Evolutionary conservation across 2,329 filamentous ascomycete genomes (phyloP), one percentile per base, ranked within the genome.

Genomic region (Cladosporium velox): DNA sequence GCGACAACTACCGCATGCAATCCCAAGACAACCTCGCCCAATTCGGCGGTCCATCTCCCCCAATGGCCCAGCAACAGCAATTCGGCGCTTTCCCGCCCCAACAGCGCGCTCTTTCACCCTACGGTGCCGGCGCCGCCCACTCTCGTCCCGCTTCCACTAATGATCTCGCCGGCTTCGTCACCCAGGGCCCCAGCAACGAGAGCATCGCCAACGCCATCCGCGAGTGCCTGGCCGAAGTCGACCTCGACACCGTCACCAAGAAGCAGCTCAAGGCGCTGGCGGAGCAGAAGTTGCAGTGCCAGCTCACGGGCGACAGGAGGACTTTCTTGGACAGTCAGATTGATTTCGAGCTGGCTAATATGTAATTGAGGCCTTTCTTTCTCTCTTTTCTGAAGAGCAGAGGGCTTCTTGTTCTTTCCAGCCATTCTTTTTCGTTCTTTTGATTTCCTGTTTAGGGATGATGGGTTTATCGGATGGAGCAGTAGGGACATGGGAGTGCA

Each of bases 181-280:
- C 79, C 55, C 82, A 82, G 28, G 92, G 91, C 0, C 91, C 92
- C 0, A 91, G 90, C 70, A 93, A 98, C 73, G 83, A 82, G 55
- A 86, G 88, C 67, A 97, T 99, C 70, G 85, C 92, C 21, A 91
- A 96, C 68, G 91, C 91, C 1, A 94, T 98, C 68, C 90, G 92
- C 74, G 83, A 85, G 60, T 95, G 95, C 72, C 83, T 99, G 68
- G 81, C 85, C 18, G 94, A 97, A 74, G 93, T 97, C 0, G 94
- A 99, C 78, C 84, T 99, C 51, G 95, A 99, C 77, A 94, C 87
- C n/a, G 92, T 98, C 58, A 99, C 95, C 7, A 99, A 98, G 88
- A 99, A 99, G 83, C 94, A 98, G 81, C 81, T 88, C 77, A 82
- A 82, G 78, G 93, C 91, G 3, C 85, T 98, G 54, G 93, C 97